Conservation (phyloP, 768 basidiomycete species). For the Panaeolus cyanescens region DNA sequence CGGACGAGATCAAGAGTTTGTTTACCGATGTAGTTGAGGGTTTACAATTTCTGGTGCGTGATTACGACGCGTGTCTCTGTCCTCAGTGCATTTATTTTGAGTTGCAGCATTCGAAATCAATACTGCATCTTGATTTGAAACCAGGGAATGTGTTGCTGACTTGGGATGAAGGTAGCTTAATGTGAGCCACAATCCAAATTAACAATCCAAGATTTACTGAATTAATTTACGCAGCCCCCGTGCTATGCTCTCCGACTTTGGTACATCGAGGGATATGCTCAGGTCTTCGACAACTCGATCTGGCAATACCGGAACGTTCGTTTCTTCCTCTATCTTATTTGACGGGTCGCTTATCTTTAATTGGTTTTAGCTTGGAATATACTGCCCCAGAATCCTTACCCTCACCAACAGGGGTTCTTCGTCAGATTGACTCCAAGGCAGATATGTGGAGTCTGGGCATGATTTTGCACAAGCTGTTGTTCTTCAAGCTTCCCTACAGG, state of each 20-base stretch:
- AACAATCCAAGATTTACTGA: neutral
- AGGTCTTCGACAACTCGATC: constrained; percentile 63
- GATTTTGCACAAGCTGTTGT: constrained; percentile 92
- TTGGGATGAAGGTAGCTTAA: constrained; percentile 83
- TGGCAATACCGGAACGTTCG: constrained; percentile 94
- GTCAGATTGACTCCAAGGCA: constrained; percentile 80
- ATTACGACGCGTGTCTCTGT: neutral
- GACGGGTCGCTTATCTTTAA: neutral
- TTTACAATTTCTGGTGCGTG: constrained; percentile 77
- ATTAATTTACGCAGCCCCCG: constrained; percentile 59
- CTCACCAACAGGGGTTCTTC: constrained; percentile 65
- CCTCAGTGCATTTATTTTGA: constrained; percentile 7
- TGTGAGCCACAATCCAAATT: constrained; percentile 47
- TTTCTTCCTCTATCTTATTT: constrained; percentile 15
- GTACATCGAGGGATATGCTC: constrained; percentile 91
- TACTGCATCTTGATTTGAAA: constrained; percentile 92
- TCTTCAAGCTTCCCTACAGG: constrained; percentile 85
- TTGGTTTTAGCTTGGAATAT: constrained; percentile 68
- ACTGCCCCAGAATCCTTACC: constrained; percentile 87
- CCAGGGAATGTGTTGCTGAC: constrained; percentile 93
- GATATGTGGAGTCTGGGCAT: constrained; percentile 99
- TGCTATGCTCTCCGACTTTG: constrained; percentile 95
- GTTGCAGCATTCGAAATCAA: constrained; percentile 74
- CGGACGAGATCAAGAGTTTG: constrained; percentile 79
- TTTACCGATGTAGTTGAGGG: constrained; percentile 89